Percentiles rank a stretch among this genome's conserved stretches.
Conservation (phyloP, 2,329 filamentous ascomycete species). For the Pseudofabraea citricarpa region DNA sequence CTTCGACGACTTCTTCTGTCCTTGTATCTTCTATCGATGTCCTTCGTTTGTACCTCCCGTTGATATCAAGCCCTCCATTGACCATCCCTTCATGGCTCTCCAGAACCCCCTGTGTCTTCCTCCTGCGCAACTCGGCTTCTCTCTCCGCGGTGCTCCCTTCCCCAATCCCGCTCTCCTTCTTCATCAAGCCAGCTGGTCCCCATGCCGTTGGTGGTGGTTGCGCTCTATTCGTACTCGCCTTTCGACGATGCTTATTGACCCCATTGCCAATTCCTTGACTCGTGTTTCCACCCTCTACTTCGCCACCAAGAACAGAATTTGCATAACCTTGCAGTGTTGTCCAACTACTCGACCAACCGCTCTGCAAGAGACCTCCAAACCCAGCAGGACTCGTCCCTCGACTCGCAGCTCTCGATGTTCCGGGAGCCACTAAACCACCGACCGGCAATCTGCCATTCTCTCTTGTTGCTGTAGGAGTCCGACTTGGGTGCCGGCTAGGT, state of each 20-base stretch:
- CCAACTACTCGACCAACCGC: conserved; percentile 26
- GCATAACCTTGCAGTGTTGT: conserved; percentile 26
- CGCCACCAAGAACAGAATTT: conserved; percentile 26
- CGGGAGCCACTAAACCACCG: conserved; percentile 13
- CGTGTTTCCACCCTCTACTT: conserved; percentile 10
- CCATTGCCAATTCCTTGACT: neutral
- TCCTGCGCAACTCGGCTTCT: conserved; percentile 49
- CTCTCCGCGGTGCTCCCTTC: conserved; percentile 49
- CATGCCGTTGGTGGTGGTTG: conserved; percentile 19
- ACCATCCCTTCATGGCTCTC: conserved; percentile 58
- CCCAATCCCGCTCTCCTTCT: conserved; percentile 35
- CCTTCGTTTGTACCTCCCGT: conserved; percentile 30
- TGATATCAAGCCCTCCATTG: conserved; percentile 51
- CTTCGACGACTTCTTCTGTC: conserved; percentile 53
- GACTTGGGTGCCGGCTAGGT: conserved; percentile 35
- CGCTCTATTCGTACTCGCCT: neutral
- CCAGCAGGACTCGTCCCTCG: conserved; percentile 8
- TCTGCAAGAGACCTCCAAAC: conserved; percentile 17
- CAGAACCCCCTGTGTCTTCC: conserved; percentile 53
- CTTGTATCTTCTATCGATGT: conserved; percentile 1
- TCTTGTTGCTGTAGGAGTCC: conserved; percentile 5
- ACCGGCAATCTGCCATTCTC: conserved; percentile 5
- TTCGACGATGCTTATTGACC: neutral
- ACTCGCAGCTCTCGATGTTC: conserved; percentile 2
- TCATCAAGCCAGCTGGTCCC: conserved; percentile 20